Conservation (phyloP, 441 rosid species). For the Dalechampia spathulata region DNA sequence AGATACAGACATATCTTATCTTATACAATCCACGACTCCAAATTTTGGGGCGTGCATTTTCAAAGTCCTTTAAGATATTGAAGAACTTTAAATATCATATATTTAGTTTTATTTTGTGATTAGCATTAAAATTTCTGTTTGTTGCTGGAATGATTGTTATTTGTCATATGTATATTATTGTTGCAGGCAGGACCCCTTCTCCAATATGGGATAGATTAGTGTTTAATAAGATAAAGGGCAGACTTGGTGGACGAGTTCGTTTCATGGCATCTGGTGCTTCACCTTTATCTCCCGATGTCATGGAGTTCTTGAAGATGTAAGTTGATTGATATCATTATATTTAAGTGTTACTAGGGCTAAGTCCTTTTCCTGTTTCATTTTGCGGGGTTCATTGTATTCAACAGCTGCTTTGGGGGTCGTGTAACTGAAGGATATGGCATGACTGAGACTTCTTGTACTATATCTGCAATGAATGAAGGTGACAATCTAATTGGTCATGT, state of each 20-base stretch:
- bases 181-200: slow-evolving; percentile 84
- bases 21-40: too few species aligned
- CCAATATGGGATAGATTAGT: slow-evolving; percentile 99
- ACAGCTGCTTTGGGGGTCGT: slow-evolving; percentile 83
- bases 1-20: too few species aligned
- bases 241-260: slow-evolving; percentile 95
- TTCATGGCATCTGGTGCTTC: slow-evolving; percentile 87
- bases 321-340: slow-evolving; percentile 23
- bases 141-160: background rate
- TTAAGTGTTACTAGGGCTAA: slow-evolving; percentile 8
- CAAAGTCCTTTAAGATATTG: too few species aligned
- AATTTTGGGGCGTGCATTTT: too few species aligned
- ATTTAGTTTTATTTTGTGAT: background rate
- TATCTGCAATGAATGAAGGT: slow-evolving; percentile 62
- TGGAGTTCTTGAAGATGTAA: slow-evolving; percentile 92
- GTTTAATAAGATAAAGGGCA: slow-evolving; percentile 84
- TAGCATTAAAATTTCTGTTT: slow-evolving; percentile 4
- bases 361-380: slow-evolving; percentile 8
- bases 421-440: slow-evolving; percentile 95
- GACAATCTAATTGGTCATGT: slow-evolving; percentile 87
- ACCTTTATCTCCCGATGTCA: slow-evolving; percentile 93
- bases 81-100: too few species aligned
- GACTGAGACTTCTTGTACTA: slow-evolving; percentile 92
- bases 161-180: slow-evolving; percentile 6
- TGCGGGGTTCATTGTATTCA: slow-evolving; percentile 9